A percentile compares a stretch with the other conserved stretches of the same genome.
Conservation (phyloP, 2,329 filamentous ascomycete genomes). For the Colletotrichum sidae region DNA sequence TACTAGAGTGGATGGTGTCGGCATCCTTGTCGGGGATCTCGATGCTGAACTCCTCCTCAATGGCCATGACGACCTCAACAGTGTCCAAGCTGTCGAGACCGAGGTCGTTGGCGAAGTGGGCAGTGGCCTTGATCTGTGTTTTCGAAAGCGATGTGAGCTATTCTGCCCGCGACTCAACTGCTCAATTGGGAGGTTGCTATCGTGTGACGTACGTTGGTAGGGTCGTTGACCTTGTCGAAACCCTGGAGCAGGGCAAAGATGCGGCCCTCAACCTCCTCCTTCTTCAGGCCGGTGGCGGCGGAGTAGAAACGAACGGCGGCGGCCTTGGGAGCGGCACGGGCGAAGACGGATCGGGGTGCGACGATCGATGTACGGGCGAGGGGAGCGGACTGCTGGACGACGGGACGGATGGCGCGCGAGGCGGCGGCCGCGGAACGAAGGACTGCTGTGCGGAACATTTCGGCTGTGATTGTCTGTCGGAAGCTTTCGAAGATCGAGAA, state of each 20-base stretch:
- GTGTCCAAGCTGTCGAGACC: slow-evolving; percentile 97
- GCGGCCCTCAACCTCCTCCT: slow-evolving; percentile 88
- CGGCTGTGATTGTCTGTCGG: slow-evolving; percentile 47
- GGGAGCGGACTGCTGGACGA: slow-evolving; percentile 68
- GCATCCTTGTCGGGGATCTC: slow-evolving; percentile 99
- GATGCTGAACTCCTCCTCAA: slow-evolving; percentile 95
- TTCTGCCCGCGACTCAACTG: neutral
- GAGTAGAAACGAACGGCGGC: slow-evolving; percentile 84
- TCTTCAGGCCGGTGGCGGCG: slow-evolving; percentile 79
- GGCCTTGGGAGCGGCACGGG: slow-evolving; percentile 71
- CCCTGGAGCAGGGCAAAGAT: slow-evolving; percentile 94
- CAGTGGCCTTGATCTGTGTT: slow-evolving; percentile 78
- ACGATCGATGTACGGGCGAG: slow-evolving; percentile 64
- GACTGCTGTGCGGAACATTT: slow-evolving; percentile 91
- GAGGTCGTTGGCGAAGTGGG: slow-evolving; percentile 97
- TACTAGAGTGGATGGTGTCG: slow-evolving; percentile 93
- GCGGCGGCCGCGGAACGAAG: slow-evolving; percentile 78
- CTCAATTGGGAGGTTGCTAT: slow-evolving; percentile 7
- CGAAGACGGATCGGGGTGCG: slow-evolving; percentile 67
- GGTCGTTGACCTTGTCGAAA: slow-evolving; percentile 92
- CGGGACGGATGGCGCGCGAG: slow-evolving; percentile 60
- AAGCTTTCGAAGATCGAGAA: slow-evolving; percentile 10
- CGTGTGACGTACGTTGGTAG: slow-evolving; percentile 65
- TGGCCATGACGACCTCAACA: slow-evolving; percentile 99
- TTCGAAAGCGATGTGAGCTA: slow-evolving; percentile 1